A percentile compares a stretch with the other conserved stretches of the same genome.
Evolutionary conservation across 129 eudicot species (phyloP).

Genomic region (Dittrichia graveolens): DNA sequence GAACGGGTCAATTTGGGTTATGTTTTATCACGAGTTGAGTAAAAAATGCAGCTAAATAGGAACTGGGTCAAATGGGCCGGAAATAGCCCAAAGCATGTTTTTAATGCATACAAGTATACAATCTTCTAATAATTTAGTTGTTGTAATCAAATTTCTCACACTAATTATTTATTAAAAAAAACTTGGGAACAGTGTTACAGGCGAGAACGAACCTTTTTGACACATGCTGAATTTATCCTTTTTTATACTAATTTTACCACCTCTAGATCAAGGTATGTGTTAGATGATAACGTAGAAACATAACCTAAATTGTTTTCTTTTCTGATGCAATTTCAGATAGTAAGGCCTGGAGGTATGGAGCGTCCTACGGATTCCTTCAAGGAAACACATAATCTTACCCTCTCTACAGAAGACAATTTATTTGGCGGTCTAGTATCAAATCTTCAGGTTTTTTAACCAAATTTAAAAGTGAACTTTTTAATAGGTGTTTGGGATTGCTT

Average conservation of each 20-base stretch:
- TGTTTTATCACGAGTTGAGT: neutral
- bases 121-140: neutral
- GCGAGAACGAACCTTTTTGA: neutral
- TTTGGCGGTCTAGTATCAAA: constrained; percentile 96
- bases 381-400: constrained; percentile 85
- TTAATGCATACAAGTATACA: neutral
- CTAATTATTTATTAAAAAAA: neutral
- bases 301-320: constrained; percentile 8
- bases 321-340: constrained; percentile 58
- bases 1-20: constrained; percentile 12
- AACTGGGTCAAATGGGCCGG: neutral
- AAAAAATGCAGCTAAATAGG: neutral
- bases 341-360: constrained; percentile 99
- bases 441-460: constrained; percentile 69
- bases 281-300: constrained; percentile 15
- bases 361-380: constrained; percentile 95
- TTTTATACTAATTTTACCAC: constrained; percentile 13
- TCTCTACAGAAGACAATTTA: constrained; percentile 78
- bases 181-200: neutral
- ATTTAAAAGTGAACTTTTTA: neutral
- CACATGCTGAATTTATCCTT: neutral
- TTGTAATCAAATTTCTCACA: neutral
- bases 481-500: too few species aligned
- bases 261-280: constrained; percentile 5
- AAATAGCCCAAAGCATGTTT: neutral